phyloP scores from a whole-genome alignment of 2,329 filamentous ascomycete genomes.

The Hawksworthiomyces lignivorus region DNA sequence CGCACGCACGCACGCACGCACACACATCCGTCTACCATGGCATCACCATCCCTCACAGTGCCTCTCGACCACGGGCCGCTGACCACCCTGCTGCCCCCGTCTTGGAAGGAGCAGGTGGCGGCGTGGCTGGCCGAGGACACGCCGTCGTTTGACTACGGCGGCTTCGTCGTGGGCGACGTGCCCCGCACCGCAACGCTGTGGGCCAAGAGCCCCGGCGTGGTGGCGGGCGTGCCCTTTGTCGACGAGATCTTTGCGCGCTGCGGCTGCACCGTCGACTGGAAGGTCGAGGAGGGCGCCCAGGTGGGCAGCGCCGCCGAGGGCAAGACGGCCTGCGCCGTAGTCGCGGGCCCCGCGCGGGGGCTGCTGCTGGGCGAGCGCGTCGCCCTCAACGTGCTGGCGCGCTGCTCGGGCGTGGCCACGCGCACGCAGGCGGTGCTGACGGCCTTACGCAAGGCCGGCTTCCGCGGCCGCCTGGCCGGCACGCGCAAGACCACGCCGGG shows the following conservation, averaged over 20 bases:
- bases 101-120: constrained; percentile 73
- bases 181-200: constrained; percentile 57
- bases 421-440: constrained; percentile 49
- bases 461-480: constrained; percentile 77
- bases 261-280: constrained; percentile 88
- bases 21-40: too few relatives aligned
- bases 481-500: constrained; percentile 96
- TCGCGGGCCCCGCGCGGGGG: constrained; percentile 70
- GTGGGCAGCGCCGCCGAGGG: constrained; percentile 43
- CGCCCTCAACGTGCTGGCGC: constrained; percentile 79
- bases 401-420: constrained; percentile 86
- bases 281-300: constrained; percentile 63
- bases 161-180: constrained; percentile 82
- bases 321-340: constrained; percentile 61
- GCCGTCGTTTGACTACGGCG: constrained; percentile 92
- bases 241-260: constrained; percentile 86
- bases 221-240: constrained; percentile 92
- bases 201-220: constrained; percentile 65
- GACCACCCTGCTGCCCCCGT: constrained; percentile 70
- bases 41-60: too few relatives aligned
- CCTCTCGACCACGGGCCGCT: constrained; percentile 30
- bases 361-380: constrained; percentile 89
- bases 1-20: too few relatives aligned
- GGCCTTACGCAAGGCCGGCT: constrained; percentile 58
- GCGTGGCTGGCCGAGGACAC: constrained; percentile 94